Evolutionary conservation across 176 grass and related monocot genomes (phyloP).

Genomic region (Miscanthus lutarioriparius): DNA sequence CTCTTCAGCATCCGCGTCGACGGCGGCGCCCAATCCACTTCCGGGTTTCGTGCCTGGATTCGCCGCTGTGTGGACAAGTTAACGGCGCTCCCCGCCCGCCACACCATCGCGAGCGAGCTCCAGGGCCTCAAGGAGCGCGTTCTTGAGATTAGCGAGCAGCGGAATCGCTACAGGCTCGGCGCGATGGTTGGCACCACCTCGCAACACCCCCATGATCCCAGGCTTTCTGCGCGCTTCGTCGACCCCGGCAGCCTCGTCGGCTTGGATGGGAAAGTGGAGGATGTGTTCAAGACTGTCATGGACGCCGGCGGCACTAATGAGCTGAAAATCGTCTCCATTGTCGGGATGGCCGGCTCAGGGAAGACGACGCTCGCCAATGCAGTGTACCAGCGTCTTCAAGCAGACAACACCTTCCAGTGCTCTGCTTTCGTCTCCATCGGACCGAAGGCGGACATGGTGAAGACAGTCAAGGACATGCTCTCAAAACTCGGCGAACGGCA

Average conservation of each 20-base stretch:
- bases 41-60: background rate
- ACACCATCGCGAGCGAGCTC: constrained; percentile 38
- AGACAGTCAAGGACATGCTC: constrained; percentile 10
- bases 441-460: background rate
- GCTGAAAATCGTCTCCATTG: constrained; percentile 26
- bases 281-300: constrained; percentile 3
- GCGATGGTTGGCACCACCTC: background rate
- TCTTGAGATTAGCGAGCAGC: constrained; percentile 31
- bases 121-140: constrained; percentile 34
- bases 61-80: background rate
- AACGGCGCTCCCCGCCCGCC: background rate
- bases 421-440: constrained; percentile 1
- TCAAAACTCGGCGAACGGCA: background rate
- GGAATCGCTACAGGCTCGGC: constrained; percentile 31
- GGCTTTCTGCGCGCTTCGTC: background rate
- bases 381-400: background rate
- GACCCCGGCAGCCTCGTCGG: constrained; percentile 7
- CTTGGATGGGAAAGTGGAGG: background rate
- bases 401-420: background rate
- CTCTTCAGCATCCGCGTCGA: constrained; percentile 41
- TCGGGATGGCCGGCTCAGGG: constrained; percentile 40
- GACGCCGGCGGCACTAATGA: background rate
- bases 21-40: background rate
- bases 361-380: constrained; percentile 41
- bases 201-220: background rate